A percentile compares a stretch with the other conserved stretches of the same genome.
Evolutionary conservation across 257 asterid genomes (phyloP).

Genomic region (Henckelia pumila): DNA sequence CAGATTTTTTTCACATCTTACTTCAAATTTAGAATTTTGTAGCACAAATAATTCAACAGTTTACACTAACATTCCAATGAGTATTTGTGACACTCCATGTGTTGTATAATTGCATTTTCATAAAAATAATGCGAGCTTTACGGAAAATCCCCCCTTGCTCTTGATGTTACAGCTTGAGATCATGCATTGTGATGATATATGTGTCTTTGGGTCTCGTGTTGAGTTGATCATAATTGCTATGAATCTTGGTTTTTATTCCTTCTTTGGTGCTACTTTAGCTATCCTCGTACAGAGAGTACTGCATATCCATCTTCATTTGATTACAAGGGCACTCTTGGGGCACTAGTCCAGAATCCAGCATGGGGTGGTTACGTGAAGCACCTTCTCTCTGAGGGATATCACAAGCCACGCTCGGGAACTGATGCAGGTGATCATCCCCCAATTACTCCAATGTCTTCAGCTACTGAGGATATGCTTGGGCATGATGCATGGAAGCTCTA

Average conservation of each 20-base stretch:
- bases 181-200: slow-evolving; percentile 15
- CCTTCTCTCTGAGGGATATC: slow-evolving; percentile 57
- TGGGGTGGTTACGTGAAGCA: slow-evolving; percentile 67
- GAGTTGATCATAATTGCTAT: slow-evolving; percentile 16
- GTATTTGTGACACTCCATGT: background rate
- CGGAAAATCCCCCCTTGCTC: background rate
- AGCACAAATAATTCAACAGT: background rate
- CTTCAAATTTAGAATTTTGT: slow-evolving; percentile 1
- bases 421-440: slow-evolving; percentile 97
- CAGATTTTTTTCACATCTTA: background rate
- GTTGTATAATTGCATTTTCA: slow-evolving; percentile 3
- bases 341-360: slow-evolving; percentile 46
- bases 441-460: slow-evolving; percentile 85
- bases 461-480: slow-evolving; percentile 73
- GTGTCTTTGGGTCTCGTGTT: slow-evolving; percentile 10
- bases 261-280: slow-evolving; percentile 45
- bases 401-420: slow-evolving; percentile 73
- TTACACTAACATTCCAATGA: background rate
- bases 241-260: slow-evolving; percentile 13
- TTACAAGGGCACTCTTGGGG: slow-evolving; percentile 72
- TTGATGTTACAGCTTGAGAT: slow-evolving; percentile 13
- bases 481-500: slow-evolving; percentile 84
- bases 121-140: slow-evolving; percentile 11
- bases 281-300: slow-evolving; percentile 93
- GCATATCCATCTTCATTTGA: slow-evolving; percentile 93